phyloP scores from a whole-genome alignment of 1,139 yeast species.

The Pichiaceae sp. region DNA sequence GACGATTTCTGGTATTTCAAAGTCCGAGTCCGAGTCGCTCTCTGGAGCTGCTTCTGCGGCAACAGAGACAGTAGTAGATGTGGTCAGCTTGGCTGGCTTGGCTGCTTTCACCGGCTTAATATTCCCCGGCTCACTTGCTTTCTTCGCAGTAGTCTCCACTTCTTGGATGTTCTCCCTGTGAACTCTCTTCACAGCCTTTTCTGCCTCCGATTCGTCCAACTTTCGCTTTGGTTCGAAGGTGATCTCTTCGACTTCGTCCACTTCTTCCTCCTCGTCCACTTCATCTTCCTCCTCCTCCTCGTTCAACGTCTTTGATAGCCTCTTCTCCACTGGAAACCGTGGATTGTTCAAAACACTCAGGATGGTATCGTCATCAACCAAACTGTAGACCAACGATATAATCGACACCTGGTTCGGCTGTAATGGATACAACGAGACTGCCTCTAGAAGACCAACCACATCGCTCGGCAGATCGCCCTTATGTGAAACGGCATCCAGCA shows the following conservation, averaged over 20 bases:
- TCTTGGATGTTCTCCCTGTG: not conserved
- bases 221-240: not conserved
- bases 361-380: slow-evolving; percentile 30
- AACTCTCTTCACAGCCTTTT: slow-evolving; percentile 3
- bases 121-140: not conserved
- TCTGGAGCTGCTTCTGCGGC: too few relatives aligned
- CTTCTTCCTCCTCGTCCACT: slow-evolving; percentile 5
- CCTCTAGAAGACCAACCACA: slow-evolving; percentile 35
- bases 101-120: slow-evolving; percentile 2
- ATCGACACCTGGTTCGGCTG: slow-evolving; percentile 23
- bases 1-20: slow-evolving; percentile 27
- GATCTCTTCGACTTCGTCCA: not conserved
- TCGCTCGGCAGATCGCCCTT: slow-evolving; percentile 6
- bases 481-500: slow-evolving; percentile 37
- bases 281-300: slow-evolving; percentile 7
- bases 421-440: slow-evolving; percentile 59
- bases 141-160: not conserved
- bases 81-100: too few relatives aligned
- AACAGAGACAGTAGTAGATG: too few relatives aligned
- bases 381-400: slow-evolving; percentile 57
- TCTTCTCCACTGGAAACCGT: slow-evolving; percentile 53
- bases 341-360: slow-evolving; percentile 63
- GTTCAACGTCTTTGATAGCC: slow-evolving; percentile 11
- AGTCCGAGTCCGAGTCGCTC: slow-evolving; percentile 26
- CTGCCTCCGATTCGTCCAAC: slow-evolving; percentile 2